These are phyloP conservation scores for Amanita molliuscula DNA, from an alignment of 768 basidiomycete genomes.

Conservation along the genomic window DNA sequence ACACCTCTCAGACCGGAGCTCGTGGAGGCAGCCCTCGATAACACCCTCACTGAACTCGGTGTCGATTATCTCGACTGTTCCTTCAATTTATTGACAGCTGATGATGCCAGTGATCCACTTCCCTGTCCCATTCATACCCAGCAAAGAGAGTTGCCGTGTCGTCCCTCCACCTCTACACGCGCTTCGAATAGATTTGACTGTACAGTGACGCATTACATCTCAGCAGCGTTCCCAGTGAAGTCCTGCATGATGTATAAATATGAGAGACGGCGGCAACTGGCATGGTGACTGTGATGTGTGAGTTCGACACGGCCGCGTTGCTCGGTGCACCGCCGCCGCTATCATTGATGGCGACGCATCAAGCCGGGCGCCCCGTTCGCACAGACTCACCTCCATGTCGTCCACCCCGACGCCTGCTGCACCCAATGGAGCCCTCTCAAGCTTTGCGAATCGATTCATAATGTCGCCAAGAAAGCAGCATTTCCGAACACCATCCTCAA, in stretches of 20 bases:
- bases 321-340: not conserved
- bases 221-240: no score
- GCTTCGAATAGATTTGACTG: no score
- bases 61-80: constrained; percentile 57
- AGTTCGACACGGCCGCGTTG: no score
- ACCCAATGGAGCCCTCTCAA: not conserved
- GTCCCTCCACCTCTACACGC: no score
- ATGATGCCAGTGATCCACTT: constrained; percentile 57
- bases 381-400: not conserved
- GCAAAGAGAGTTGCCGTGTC: constrained; percentile 44
- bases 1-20: constrained; percentile 47
- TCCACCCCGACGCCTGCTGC: not conserved
- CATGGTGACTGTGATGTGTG: no score
- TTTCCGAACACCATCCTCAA: not conserved
- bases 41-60: constrained; percentile 64
- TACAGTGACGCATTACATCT: no score
- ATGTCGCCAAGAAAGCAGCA: not conserved
- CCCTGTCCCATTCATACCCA: constrained; percentile 61
- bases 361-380: not conserved
- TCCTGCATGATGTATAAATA: no score
- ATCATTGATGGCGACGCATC: not conserved
- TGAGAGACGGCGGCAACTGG: no score
- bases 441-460: not conserved
- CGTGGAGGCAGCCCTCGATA: constrained; percentile 68
- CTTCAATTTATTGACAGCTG: not conserved